phyloP scores from a whole-genome alignment of 75 land plant species.

The Ceratopteris richardii region DNA sequence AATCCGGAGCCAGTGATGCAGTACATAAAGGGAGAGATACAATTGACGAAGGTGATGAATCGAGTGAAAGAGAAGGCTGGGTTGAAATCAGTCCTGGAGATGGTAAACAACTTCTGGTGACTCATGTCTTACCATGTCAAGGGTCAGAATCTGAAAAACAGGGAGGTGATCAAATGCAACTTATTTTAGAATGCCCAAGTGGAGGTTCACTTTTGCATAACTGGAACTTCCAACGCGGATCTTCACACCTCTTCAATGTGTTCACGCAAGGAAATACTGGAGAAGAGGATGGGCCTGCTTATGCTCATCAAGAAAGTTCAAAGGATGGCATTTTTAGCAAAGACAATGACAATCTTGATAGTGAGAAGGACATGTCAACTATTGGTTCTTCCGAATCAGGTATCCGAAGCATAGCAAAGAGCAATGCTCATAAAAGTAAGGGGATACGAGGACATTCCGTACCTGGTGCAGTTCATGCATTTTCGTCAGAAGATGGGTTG shows the following conservation, averaged over 20 bases:
- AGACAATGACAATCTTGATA: not conserved
- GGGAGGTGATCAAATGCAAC: too few species aligned
- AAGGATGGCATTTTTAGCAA: not conserved
- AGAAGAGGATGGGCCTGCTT: too few species aligned
- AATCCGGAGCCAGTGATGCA: not conserved
- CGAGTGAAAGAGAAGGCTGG: constrained; percentile 5
- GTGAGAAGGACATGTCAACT: not conserved
- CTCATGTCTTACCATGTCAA: not conserved
- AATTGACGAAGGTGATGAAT: not conserved
- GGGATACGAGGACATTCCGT: not conserved
- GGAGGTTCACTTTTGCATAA: too few species aligned
- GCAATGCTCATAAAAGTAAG: not conserved
- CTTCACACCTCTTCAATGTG: not conserved
- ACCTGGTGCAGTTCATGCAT: not conserved
- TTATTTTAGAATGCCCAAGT: too few species aligned
- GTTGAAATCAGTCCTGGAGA: constrained; percentile 5
- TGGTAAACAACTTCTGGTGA: not conserved
- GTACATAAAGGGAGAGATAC: not conserved
- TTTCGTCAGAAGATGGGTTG: not conserved
- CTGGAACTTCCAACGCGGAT: too few species aligned
- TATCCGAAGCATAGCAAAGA: not conserved
- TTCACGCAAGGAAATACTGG: not conserved
- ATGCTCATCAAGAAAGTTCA: too few species aligned
- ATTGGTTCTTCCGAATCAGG: not conserved
- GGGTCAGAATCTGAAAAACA: not conserved